Evolutionary conservation across 2,329 filamentous ascomycete species (phyloP), one percentile per base, ranked within the genome.

Genomic region (Claviceps monticola): DNA sequence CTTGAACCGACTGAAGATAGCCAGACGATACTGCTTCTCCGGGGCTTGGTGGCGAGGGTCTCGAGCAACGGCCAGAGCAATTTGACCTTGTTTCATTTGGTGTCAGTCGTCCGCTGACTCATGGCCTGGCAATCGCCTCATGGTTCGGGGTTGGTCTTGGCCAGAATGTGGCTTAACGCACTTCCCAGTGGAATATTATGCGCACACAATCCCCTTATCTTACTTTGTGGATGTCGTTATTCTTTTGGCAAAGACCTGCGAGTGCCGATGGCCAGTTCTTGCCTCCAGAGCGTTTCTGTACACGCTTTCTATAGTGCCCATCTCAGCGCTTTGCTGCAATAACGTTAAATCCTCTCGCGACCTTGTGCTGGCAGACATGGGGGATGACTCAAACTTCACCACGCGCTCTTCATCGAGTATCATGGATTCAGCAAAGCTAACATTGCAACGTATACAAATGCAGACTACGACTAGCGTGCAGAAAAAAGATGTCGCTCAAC

Each of bases 341-440:
- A 66, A 63, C 66, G 37, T 58, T 68, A 21, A 67, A 61, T 26
- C 64, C 66, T 44, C 61, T n/a, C 54, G 59, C 37, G 56, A 61
- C 52, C 55, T 60, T 48, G 41, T 58, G 51, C 54, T 59, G 45
- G 57, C 57, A 44, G 48, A 59, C 46, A 54, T 57, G 55, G 59
- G 58, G 38, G 57, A 60, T 34, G 59, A 56, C 42, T 55, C 57
- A 51, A 57, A 57, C 56, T 62, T 60, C 61, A 64, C 59, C 26
- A 59, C 64, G 34, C 60, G 67, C 49, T 43, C 55, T 41, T 49
- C 51, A 34, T 54, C 56, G 52, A 68, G 66, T 54, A 65, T 68
- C 60, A 67, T 71, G 54, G 82, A 74, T 72, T 72, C 72, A 68
- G 79, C 79, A 55, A 71, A 73, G 70, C 78, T 81, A 74, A 83